Percentiles rank a stretch among this genome's conserved stretches.
These are phyloP conservation scores for Hypoxylon sp. DNA, from an alignment of 2,329 filamentous ascomycete genomes.

Conservation along the genomic window DNA sequence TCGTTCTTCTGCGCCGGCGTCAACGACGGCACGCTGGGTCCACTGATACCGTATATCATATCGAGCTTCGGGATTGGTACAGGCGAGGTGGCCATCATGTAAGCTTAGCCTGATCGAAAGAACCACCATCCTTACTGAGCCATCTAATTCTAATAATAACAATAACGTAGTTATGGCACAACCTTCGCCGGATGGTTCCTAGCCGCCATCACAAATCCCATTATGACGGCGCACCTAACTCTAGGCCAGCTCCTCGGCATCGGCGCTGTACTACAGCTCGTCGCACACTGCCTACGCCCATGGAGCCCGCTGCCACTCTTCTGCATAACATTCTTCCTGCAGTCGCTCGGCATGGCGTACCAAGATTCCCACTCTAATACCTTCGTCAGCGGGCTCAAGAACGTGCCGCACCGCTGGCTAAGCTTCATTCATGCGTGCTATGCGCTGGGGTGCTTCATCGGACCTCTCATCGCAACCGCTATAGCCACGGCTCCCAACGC, in stretches of 20 bases:
- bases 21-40: slow-evolving; percentile 75
- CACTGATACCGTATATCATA: slow-evolving; percentile 74
- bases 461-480: slow-evolving; percentile 68
- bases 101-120: slow-evolving; percentile 6
- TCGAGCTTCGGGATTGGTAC: slow-evolving; percentile 64
- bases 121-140: too few species aligned
- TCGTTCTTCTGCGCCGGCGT: slow-evolving; percentile 77
- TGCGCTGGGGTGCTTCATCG: slow-evolving; percentile 68
- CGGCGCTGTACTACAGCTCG: slow-evolving; percentile 69
- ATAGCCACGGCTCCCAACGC: slow-evolving; percentile 59
- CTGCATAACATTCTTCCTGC: slow-evolving; percentile 70
- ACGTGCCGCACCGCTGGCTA: slow-evolving; percentile 70
- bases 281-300: slow-evolving; percentile 67
- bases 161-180: slow-evolving; percentile 62
- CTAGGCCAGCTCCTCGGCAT: slow-evolving; percentile 70
- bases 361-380: slow-evolving; percentile 76
- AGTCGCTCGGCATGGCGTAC: slow-evolving; percentile 72
- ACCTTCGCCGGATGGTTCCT: slow-evolving; percentile 73
- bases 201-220: slow-evolving; percentile 70
- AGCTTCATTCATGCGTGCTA: slow-evolving; percentile 77
- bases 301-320: slow-evolving; percentile 72
- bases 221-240: slow-evolving; percentile 66
- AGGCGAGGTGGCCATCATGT: slow-evolving; percentile 54
- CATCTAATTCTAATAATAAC: too few species aligned
- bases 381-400: slow-evolving; percentile 67